Base-by-base conservation (phyloP, 2,329 filamentous ascomycete species). In the Tolypocladium ophioglossoides region DNA sequence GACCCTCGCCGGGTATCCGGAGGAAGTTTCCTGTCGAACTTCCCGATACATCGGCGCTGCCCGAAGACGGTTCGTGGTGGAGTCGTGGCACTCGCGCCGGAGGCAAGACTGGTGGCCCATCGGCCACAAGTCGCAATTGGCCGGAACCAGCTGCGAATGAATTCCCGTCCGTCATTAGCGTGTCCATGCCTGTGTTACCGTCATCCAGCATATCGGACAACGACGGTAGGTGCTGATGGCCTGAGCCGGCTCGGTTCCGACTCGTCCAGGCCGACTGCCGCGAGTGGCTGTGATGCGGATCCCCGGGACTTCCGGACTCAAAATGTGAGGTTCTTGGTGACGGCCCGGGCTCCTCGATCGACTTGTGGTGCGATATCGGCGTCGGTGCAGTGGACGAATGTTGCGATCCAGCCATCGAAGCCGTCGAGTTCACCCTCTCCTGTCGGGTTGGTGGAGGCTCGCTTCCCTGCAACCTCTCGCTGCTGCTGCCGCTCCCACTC, bases 151-250 rank as follows among this genome's bases (percentile, higher is more conserved):
- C 37, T 16, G 39, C 34, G 8, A 44, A 55, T 4, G 22, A 2
- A 7, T 14, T 47, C 9, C 46, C 61, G 7, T 60, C 57, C 4
- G 56, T 51, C 16, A 55, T 37, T 12, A 62, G 51, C 54, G 61
- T 57, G 4, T 53, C 54, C 52, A 57, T 60, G 49, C 55, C 57
- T 27, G 51, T 55, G 48, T 56, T 57, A 3, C 68, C 65, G 47
- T 68, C 64, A n/a, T 75, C 74, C 35, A 79, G 67, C 61, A 79
- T 70, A 55, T 78, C 73, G 2, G 73, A 77, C 8, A 79, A 61
- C 0, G 75, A 74, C 5, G 77, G 77, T 3, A 79, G 64, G 37
- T 68, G 68, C 35, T 69, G 67, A 14, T 71, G 68, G 22, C 62
- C 39, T 48, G 57, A 22, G 2, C 67, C 65, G 24, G 22, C 41